Conservation (phyloP, 192 early-diverging fungal genomes). For the Spinellus fusiger region DNA sequence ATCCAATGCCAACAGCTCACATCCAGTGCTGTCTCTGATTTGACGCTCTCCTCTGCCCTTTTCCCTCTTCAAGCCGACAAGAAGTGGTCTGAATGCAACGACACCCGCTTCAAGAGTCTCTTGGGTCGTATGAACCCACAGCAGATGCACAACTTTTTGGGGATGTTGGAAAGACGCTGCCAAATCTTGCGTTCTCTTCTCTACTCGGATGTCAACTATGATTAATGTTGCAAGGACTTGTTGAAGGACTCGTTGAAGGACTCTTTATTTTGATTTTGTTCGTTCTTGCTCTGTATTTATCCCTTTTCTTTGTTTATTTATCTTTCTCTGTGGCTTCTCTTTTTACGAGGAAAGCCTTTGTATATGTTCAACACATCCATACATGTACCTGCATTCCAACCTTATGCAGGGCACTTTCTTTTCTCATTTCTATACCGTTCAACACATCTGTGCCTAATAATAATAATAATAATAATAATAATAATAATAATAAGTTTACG, state of each 20-base stretch:
- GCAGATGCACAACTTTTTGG: constrained; percentile 49
- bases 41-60: neutral
- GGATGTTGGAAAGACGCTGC: constrained; percentile 50
- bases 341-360: neutral
- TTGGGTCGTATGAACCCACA: constrained; percentile 38
- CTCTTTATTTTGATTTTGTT: constrained; percentile 8
- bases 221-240: no score
- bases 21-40: neutral
- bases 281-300: neutral
- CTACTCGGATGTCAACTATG: neutral
- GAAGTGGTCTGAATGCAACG: constrained; percentile 28
- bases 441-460: neutral
- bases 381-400: neutral
- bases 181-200: constrained; percentile 33
- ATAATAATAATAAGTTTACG: neutral
- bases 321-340: neutral
- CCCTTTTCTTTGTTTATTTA: constrained; percentile 2
- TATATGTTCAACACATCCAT: constrained; percentile 14
- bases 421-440: constrained; percentile 6
- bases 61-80: constrained; percentile 1
- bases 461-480: neutral
- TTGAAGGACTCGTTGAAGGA: no score
- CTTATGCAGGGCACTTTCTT: neutral
- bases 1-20: neutral
- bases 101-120: constrained; percentile 23